phyloP scores from a whole-genome alignment of 23 red algal species.

The Gracilaria vermiculophylla region DNA sequence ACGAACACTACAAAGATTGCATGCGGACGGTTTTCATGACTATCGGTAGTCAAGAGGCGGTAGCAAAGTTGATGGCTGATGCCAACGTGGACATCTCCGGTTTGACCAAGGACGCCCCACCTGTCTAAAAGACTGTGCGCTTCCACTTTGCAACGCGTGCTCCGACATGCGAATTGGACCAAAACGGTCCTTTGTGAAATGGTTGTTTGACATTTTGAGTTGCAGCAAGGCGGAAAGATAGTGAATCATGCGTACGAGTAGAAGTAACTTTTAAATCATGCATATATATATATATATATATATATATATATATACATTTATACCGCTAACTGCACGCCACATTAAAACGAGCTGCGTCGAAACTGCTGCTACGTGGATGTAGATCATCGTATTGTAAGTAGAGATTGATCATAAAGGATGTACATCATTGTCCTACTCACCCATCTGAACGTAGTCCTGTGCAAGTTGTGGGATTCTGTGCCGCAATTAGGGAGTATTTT shows the following conservation, averaged over 20 bases:
- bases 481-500: no score
- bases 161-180: neutral
- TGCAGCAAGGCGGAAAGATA: neutral
- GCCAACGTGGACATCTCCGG: slow-evolving; percentile 38
- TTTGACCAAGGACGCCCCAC: slow-evolving; percentile 45
- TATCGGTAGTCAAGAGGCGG: slow-evolving; percentile 50
- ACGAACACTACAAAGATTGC: slow-evolving; percentile 57
- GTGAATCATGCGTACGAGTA: neutral
- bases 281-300: no score
- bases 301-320: no score
- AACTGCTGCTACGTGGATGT: no score
- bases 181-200: neutral
- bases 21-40: slow-evolving; percentile 75
- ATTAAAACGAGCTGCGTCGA: no score
- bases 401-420: no score
- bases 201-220: neutral
- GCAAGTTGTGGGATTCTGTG: no score
- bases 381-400: no score
- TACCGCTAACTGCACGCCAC: no score
- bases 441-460: no score
- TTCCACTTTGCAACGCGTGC: neutral
- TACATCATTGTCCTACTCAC: no score
- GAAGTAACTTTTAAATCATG: no score
- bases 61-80: slow-evolving; percentile 51
- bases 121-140: neutral